phyloP scores from a whole-genome alignment of 2,329 filamentous ascomycete species.

The Xylariaceae sp. region DNA sequence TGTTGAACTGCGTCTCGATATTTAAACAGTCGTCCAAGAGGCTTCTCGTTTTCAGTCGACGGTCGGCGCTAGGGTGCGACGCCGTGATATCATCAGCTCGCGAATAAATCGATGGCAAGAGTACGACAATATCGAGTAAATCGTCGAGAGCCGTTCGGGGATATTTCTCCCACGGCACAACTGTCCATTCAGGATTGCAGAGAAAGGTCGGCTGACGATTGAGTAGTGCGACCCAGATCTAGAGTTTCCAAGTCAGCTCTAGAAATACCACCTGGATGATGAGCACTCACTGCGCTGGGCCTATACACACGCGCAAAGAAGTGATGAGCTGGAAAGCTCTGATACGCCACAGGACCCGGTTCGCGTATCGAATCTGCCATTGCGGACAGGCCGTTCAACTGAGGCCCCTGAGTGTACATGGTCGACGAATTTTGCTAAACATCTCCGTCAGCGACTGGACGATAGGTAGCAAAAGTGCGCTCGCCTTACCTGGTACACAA shows the following conservation, averaged over 20 bases:
- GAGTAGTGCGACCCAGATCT: conserved; percentile 42
- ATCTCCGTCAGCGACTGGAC: conserved; percentile 10
- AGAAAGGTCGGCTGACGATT: conserved; percentile 48
- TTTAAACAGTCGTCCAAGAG: conserved; percentile 44
- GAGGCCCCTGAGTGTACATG: conserved; percentile 30
- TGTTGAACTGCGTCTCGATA: conserved; percentile 44
- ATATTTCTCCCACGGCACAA: conserved; percentile 47
- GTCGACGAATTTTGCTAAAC: conserved; percentile 43
- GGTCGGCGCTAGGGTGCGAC: conserved; percentile 37
- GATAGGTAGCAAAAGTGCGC: background rate
- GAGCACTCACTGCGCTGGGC: conserved; percentile 44
- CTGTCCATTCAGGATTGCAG: conserved; percentile 47
- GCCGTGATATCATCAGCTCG: conserved; percentile 40
- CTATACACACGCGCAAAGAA: conserved; percentile 53
- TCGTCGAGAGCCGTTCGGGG: conserved; percentile 47
- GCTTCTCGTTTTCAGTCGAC: conserved; percentile 43
- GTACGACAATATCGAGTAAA: conserved; percentile 47
- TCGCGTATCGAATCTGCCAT: conserved; percentile 36
- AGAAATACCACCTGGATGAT: background rate
- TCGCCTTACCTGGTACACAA: conserved; percentile 48
- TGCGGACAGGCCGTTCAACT: conserved; percentile 36
- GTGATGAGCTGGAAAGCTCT: conserved; percentile 51
- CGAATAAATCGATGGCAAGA: conserved; percentile 43
- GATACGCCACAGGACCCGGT: conserved; percentile 43
- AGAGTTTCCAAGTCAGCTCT: conserved; percentile 12